Percentiles rank a stretch among this genome's conserved stretches.
These are phyloP conservation scores for Vaccinium corymbosum DNA, from an alignment of 148 eudicot species.

Conservation along the genomic window DNA sequence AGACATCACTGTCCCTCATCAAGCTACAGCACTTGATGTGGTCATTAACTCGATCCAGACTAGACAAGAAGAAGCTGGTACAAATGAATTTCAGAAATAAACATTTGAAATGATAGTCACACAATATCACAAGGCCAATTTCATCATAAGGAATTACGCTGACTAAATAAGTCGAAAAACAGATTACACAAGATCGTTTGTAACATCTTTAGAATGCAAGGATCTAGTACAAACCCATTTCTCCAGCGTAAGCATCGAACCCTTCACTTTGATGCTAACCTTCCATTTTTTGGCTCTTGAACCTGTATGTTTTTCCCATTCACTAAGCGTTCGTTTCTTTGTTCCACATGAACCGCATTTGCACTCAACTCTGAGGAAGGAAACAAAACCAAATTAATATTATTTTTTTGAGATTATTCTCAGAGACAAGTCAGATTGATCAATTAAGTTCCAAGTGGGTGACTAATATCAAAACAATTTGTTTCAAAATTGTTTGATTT, in stretches of 20 bases:
- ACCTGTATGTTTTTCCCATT: constrained; percentile 97
- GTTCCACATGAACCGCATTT: constrained; percentile 74
- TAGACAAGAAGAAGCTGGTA: not conserved
- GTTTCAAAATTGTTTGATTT: not conserved
- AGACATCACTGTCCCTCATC: not conserved
- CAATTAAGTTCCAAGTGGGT: not conserved
- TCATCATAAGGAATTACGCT: constrained; percentile 1
- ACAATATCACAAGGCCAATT: not conserved
- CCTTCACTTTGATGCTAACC: constrained; percentile 76
- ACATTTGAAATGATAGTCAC: not conserved
- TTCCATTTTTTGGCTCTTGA: constrained; percentile 95
- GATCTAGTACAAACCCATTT: constrained; percentile 63
- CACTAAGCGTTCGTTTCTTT: constrained; percentile 56
- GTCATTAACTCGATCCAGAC: not conserved
- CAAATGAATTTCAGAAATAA: not conserved
- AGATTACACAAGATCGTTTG: not conserved
- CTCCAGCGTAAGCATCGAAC: constrained; percentile 58
- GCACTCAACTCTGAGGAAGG: constrained; percentile 65
- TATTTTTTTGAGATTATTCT: not conserved
- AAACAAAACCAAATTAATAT: constrained; percentile 10
- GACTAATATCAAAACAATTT: constrained; percentile 9
- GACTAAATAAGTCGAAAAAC: constrained; percentile 7
- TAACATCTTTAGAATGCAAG: not conserved
- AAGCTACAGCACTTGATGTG: not conserved
- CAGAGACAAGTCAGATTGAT: not conserved